These are phyloP conservation scores for Phytophthora pinifolia DNA, from an alignment of 352 stramenopile species.

Conservation along the genomic window DNA sequence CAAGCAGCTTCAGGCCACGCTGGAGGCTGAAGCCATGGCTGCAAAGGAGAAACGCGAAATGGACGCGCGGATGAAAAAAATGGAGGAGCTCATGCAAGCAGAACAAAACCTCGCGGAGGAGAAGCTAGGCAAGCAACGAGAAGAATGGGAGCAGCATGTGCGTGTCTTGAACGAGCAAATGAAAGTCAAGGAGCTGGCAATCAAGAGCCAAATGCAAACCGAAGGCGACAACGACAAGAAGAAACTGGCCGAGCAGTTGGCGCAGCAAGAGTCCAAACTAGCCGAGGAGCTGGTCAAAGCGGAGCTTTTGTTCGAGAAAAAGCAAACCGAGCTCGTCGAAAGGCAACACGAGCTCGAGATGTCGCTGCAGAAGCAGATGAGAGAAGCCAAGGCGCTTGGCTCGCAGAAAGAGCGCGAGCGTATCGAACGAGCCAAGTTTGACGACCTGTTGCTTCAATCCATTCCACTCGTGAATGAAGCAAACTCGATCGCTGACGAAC, in stretches of 20 bases:
- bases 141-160: constrained; percentile 78
- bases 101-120: constrained; percentile 61
- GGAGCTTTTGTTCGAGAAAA: constrained; percentile 75
- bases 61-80: constrained; percentile 66
- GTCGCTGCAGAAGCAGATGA: constrained; percentile 80
- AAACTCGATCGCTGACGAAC: constrained; percentile 83
- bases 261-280: constrained; percentile 73
- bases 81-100: constrained; percentile 70
- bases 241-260: constrained; percentile 69
- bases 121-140: constrained; percentile 58
- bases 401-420: constrained; percentile 79
- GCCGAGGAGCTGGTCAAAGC: constrained; percentile 77
- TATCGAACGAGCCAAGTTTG: constrained; percentile 66
- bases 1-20: constrained; percentile 58
- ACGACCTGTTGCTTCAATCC: constrained; percentile 74
- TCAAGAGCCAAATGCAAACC: constrained; percentile 71
- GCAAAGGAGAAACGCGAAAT: constrained; percentile 80
- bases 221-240: constrained; percentile 80
- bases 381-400: constrained; percentile 63
- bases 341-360: constrained; percentile 69
- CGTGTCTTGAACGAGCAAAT: constrained; percentile 73
- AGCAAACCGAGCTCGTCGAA: constrained; percentile 66
- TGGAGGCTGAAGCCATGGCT: constrained; percentile 56
- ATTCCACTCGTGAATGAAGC: constrained; percentile 87
- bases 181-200: constrained; percentile 65